A percentile compares a stretch with the other conserved stretches of the same genome.
Evolutionary conservation across 1,284 basidiomycete genomes (phyloP).

Genomic region (Cutaneotrichosporon sp.): DNA sequence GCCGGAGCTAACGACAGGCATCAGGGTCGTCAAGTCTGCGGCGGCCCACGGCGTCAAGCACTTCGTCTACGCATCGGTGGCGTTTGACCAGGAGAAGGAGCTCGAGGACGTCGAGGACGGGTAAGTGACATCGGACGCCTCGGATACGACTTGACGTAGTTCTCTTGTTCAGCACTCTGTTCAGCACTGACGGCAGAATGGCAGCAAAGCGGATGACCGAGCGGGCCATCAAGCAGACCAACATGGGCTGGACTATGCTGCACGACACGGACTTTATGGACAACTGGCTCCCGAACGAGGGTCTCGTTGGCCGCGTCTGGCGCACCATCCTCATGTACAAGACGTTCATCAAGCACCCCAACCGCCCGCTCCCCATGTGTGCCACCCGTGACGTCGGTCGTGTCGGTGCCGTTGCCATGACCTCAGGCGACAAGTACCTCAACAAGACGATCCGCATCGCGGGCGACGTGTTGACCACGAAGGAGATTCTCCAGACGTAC

Average conservation of each 20-base stretch:
- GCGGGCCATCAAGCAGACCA: slow-evolving; percentile 15
- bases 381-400: slow-evolving; percentile 24
- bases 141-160: too few relatives aligned
- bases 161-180: too few relatives aligned
- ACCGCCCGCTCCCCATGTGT: slow-evolving; percentile 21
- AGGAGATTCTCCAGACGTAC: slow-evolving; percentile 22
- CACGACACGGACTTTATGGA: slow-evolving; percentile 19
- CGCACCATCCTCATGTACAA: slow-evolving; percentile 25
- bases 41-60: slow-evolving; percentile 46
- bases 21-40: slow-evolving; percentile 48
- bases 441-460: slow-evolving; percentile 18
- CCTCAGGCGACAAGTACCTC: slow-evolving; percentile 9
- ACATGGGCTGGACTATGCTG: slow-evolving; percentile 11
- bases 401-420: slow-evolving; percentile 24
- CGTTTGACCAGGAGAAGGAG: slow-evolving; percentile 20
- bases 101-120: slow-evolving; percentile 14
- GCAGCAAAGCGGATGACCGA: slow-evolving; percentile 32
- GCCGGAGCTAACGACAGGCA: slow-evolving; percentile 25
- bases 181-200: too few relatives aligned
- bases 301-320: slow-evolving; percentile 20
- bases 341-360: slow-evolving; percentile 20
- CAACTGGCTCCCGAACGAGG: slow-evolving; percentile 22
- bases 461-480: slow-evolving; percentile 23
- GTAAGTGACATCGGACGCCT: too few relatives aligned
- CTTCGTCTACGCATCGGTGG: slow-evolving; percentile 44